Percentiles rank a stretch among this genome's conserved stretches.
These are phyloP conservation scores for Dictyostelium firmibasis DNA, from an alignment of 78 protist species.

Conservation along the genomic window DNA sequence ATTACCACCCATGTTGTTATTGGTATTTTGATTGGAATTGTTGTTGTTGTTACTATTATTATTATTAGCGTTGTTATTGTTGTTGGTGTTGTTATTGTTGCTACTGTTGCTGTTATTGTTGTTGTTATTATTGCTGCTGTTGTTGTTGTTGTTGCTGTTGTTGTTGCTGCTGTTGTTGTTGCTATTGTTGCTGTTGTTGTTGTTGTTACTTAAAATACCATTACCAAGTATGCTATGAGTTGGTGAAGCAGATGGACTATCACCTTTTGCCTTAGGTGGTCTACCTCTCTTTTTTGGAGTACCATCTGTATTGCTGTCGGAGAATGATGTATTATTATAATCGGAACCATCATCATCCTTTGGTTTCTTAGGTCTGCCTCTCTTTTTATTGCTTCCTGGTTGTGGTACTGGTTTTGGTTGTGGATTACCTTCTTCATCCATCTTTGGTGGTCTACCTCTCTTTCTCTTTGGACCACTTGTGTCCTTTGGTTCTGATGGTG, in stretches of 20 bases:
- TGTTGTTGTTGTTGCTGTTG: background rate
- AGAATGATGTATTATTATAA: background rate
- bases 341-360: slow-evolving; percentile 9
- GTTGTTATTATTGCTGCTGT: background rate
- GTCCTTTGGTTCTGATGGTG: slow-evolving; percentile 59
- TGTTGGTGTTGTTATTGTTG: too few relatives aligned
- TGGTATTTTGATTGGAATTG: background rate
- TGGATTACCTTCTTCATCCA: slow-evolving; percentile 68
- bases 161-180: background rate
- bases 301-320: background rate
- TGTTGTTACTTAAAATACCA: background rate
- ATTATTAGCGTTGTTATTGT: too few relatives aligned
- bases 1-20: background rate
- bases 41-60: background rate
- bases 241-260: background rate
- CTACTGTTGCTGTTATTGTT: background rate
- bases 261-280: slow-evolving; percentile 41
- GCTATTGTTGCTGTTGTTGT: background rate
- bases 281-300: slow-evolving; percentile 67
- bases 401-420: background rate
- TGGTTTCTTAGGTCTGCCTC: slow-evolving; percentile 73
- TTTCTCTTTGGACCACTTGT: slow-evolving; percentile 51
- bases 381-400: slow-evolving; percentile 41
- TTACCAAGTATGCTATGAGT: background rate
- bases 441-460: slow-evolving; percentile 73